Conservation (phyloP, 2,329 filamentous ascomycete species). For the Fusarium udum region DNA sequence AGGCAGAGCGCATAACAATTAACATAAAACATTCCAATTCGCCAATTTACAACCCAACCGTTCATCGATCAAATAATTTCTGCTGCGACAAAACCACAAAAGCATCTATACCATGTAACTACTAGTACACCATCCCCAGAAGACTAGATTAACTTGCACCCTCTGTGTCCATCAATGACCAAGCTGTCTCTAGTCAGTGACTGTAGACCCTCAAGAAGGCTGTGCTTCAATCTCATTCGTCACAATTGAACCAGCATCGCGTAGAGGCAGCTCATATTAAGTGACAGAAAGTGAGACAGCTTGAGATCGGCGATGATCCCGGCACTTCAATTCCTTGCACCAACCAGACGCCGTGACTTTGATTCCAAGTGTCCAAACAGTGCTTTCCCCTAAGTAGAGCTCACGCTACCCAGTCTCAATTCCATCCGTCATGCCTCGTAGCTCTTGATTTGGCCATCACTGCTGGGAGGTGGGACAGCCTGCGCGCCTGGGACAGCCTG, state of each 20-base stretch:
- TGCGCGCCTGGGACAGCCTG: conserved; percentile 55
- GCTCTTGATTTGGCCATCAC: conserved; percentile 65
- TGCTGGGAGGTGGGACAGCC: conserved; percentile 64
- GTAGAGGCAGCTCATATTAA: background rate
- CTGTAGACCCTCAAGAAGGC: background rate
- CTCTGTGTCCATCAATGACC: background rate
- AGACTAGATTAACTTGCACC: conserved; percentile 14
- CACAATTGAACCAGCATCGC: background rate
- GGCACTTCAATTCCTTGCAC: conserved; percentile 17
- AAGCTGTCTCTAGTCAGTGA: background rate
- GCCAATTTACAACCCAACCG: conserved; percentile 20
- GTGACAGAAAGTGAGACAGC: background rate
- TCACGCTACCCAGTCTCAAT: background rate
- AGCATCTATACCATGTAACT: conserved; percentile 30
- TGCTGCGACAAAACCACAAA: conserved; percentile 22
- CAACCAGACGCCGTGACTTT: conserved; percentile 36
- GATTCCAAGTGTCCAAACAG: conserved; percentile 24
- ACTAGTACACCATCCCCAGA: conserved; percentile 28
- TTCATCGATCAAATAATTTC: conserved; percentile 11
- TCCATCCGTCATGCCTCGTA: conserved; percentile 58
- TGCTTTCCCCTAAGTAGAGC: conserved; percentile 10
- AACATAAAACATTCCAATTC: conserved; percentile 27
- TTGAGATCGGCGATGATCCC: conserved; percentile 7
- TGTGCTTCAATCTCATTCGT: background rate
- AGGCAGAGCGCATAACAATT: background rate